phyloP scores from a whole-genome alignment of 2,329 filamentous ascomycete genomes.

The Penicillium sp. region DNA sequence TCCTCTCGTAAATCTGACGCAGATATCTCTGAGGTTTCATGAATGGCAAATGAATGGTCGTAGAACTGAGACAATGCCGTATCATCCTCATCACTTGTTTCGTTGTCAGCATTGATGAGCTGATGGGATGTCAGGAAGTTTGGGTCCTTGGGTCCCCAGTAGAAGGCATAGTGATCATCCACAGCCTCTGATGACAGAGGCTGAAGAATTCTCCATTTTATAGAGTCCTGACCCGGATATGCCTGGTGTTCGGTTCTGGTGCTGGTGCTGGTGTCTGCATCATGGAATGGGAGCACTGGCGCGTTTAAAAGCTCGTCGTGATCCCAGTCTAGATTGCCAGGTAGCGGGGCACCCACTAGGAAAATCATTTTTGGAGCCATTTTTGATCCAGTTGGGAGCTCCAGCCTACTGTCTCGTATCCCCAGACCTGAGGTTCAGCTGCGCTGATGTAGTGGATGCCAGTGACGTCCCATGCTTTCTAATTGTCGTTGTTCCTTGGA shows the following conservation, averaged over 20 bases:
- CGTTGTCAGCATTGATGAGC: slow-evolving; percentile 19
- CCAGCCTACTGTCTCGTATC: neutral
- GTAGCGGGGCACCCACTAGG: slow-evolving; percentile 62
- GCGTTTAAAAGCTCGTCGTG: slow-evolving; percentile 50
- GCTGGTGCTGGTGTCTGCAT: slow-evolving; percentile 3
- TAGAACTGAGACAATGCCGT: slow-evolving; percentile 65
- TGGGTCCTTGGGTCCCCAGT: slow-evolving; percentile 16
- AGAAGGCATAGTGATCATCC: slow-evolving; percentile 10
- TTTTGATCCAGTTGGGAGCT: slow-evolving; percentile 5
- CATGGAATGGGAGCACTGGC: slow-evolving; percentile 41
- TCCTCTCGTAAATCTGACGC: slow-evolving; percentile 20
- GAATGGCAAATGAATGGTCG: slow-evolving; percentile 71
- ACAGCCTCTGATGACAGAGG: slow-evolving; percentile 6
- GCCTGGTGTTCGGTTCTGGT: slow-evolving; percentile 1
- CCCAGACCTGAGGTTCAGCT: neutral
- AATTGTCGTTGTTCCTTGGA: neutral
- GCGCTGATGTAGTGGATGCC: neutral
- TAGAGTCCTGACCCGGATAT: slow-evolving; percentile 12
- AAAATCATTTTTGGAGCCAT: slow-evolving; percentile 45
- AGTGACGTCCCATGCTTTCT: neutral
- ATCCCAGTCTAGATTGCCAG: slow-evolving; percentile 56
- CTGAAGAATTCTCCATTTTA: slow-evolving; percentile 34
- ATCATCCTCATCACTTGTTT: slow-evolving; percentile 20
- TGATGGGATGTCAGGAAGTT: slow-evolving; percentile 34
- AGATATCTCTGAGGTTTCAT: slow-evolving; percentile 54